Percentiles rank a stretch among this genome's conserved stretches.
These are phyloP conservation scores for Moesziomyces sp. DNA, from an alignment of 1,284 basidiomycete species.

Conservation along the genomic window DNA sequence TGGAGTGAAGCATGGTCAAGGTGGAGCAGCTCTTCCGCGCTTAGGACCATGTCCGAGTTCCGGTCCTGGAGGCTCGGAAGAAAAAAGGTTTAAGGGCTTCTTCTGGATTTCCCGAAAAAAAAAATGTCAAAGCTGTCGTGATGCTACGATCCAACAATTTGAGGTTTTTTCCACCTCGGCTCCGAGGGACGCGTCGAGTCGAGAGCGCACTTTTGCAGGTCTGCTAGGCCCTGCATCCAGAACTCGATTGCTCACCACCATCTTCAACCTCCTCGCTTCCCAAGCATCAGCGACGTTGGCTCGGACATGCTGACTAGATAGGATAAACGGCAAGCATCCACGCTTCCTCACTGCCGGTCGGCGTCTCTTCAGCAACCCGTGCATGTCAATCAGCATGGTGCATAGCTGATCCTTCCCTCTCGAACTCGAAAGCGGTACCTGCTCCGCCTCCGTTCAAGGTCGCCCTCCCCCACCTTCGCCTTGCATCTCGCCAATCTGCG, in stretches of 20 bases:
- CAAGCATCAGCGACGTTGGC: not conserved
- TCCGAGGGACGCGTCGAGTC: constrained; percentile 23
- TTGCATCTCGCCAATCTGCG: not conserved
- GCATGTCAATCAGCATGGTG: not conserved
- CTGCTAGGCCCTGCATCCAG: not conserved
- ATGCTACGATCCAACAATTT: not conserved
- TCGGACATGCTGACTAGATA: not conserved
- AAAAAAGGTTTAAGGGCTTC: no score
- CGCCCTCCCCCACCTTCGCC: no score
- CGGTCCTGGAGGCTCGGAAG: no score
- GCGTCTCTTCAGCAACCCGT: not conserved
- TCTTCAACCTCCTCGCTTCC: not conserved
- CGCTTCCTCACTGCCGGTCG: no score
- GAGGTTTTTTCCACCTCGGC: constrained; percentile 6
- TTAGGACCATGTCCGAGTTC: not conserved
- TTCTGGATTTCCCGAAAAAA: no score
- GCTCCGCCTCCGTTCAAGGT: not conserved
- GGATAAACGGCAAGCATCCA: not conserved
- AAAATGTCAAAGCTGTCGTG: not conserved
- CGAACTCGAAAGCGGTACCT: not conserved
- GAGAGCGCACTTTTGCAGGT: constrained; percentile 14
- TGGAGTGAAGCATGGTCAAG: not conserved
- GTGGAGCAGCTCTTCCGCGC: not conserved
- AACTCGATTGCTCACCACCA: constrained; percentile 4
- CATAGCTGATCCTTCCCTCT: not conserved